Conservation (phyloP, 1,139 yeast genomes). For the Meyerozyma guilliermondii region DNA sequence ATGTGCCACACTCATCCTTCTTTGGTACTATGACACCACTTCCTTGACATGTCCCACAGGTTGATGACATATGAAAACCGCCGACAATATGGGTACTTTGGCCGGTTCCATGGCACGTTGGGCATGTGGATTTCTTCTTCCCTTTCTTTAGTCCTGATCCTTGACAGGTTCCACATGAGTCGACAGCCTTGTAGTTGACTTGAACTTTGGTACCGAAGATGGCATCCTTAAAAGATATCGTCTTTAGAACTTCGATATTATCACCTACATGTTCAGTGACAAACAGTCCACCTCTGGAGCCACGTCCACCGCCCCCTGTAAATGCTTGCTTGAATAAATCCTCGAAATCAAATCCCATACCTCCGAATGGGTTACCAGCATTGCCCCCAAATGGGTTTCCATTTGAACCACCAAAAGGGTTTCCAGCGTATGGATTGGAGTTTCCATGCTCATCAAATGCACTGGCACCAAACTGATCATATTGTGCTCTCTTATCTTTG, state of each 20-base stretch:
- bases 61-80: constrained; percentile 95
- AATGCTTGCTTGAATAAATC: constrained; percentile 83
- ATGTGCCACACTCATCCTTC: constrained; percentile 66
- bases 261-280: constrained; percentile 85
- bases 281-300: constrained; percentile 31
- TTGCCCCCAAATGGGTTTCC: constrained; percentile 35
- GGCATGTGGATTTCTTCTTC: constrained; percentile 72
- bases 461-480: constrained; percentile 85
- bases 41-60: constrained; percentile 86
- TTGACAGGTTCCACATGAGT: constrained; percentile 71
- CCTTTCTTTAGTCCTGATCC: constrained; percentile 85
- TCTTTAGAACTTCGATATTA: constrained; percentile 74
- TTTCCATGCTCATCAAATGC: constrained; percentile 72
- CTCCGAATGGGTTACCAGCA: constrained; percentile 39
- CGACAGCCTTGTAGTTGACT: constrained; percentile 70
- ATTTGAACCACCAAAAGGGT: constrained; percentile 39
- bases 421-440: constrained; percentile 47
- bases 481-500: constrained; percentile 81
- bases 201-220: constrained; percentile 71
- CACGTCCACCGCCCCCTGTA: constrained; percentile 37
- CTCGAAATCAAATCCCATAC: constrained; percentile 67
- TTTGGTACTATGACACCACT: constrained; percentile 73
- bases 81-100: constrained; percentile 83
- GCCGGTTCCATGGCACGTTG: constrained; percentile 91
- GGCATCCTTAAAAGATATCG: constrained; percentile 79